A percentile compares a stretch with the other conserved stretches of the same genome.
phyloP scores from a whole-genome alignment of 129 eudicot genomes.

The Flaveria linearis region DNA sequence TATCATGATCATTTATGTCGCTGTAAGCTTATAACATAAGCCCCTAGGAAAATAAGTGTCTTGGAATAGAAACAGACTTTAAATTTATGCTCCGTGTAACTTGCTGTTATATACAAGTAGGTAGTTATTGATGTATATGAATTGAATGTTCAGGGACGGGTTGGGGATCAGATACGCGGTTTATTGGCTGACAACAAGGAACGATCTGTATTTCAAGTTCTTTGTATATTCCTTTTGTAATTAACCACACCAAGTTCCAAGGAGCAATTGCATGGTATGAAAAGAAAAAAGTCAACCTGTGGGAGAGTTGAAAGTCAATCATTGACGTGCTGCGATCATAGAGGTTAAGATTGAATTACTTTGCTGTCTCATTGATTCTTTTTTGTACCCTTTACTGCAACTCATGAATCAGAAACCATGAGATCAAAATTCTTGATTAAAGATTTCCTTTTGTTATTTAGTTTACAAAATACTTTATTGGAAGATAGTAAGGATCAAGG shows the following conservation, averaged over 20 bases:
- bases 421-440: conserved; percentile 30
- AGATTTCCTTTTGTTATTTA: conserved; percentile 12
- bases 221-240: conserved; percentile 70
- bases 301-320: conserved; percentile 29
- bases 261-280: conserved; percentile 16
- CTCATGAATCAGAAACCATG: conserved; percentile 22
- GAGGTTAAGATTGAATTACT: conserved; percentile 28
- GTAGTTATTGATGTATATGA: neutral
- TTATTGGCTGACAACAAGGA: conserved; percentile 41
- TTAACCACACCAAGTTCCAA: conserved; percentile 28
- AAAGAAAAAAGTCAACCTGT: conserved; percentile 25
- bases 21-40: no score
- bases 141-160: conserved; percentile 52
- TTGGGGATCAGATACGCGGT: conserved; percentile 46
- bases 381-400: conserved; percentile 28
- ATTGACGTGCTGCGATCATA: conserved; percentile 23
- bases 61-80: no score
- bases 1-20: neutral
- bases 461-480: no score
- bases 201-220: conserved; percentile 65
- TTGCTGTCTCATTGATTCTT: conserved; percentile 39
- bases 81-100: no score
- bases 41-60: no score
- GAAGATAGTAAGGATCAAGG: no score
- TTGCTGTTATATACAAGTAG: neutral